Conservation (phyloP, 768 basidiomycete genomes). For the Auriculariales sp. region DNA sequence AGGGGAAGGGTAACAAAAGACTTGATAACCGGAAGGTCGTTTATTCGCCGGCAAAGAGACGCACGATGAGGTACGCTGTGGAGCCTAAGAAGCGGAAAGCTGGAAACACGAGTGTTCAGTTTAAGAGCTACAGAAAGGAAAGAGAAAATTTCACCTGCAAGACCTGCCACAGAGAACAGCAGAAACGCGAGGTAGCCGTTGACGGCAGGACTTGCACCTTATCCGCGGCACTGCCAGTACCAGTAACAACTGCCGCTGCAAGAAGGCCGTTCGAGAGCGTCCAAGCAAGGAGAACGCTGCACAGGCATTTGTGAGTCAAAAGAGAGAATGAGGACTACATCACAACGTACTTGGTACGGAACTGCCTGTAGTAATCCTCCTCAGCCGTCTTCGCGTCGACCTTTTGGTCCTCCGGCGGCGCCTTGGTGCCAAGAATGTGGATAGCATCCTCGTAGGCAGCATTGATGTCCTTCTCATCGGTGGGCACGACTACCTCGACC, state of each 20-base stretch:
- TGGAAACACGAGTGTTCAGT: constrained; percentile 16
- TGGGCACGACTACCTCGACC: constrained; percentile 77
- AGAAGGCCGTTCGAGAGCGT: constrained; percentile 71
- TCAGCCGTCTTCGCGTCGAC: constrained; percentile 48
- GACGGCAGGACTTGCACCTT: constrained; percentile 37
- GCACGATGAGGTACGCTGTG: constrained; percentile 67
- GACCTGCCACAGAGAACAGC: constrained; percentile 73
- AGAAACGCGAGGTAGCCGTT: constrained; percentile 84
- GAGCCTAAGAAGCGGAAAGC: constrained; percentile 79
- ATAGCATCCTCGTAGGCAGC: constrained; percentile 86
- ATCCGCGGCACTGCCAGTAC: constrained; percentile 35
- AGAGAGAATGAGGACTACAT: background rate
- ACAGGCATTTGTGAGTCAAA: constrained; percentile 8
- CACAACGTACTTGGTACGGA: constrained; percentile 64
- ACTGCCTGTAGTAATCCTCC: constrained; percentile 79
- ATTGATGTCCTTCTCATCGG: constrained; percentile 78
- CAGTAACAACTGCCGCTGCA: constrained; percentile 59
- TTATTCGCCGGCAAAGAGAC: constrained; percentile 83
- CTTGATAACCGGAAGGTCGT: background rate
- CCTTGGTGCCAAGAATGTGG: constrained; percentile 61
- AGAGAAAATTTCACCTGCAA: constrained; percentile 54
- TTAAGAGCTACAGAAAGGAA: background rate
- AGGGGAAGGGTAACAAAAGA: background rate
- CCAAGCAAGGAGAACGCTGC: constrained; percentile 70
- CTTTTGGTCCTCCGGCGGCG: constrained; percentile 54